Evolutionary conservation across 1,284 basidiomycete species (phyloP).

Genomic region (Ustilago nuda): DNA sequence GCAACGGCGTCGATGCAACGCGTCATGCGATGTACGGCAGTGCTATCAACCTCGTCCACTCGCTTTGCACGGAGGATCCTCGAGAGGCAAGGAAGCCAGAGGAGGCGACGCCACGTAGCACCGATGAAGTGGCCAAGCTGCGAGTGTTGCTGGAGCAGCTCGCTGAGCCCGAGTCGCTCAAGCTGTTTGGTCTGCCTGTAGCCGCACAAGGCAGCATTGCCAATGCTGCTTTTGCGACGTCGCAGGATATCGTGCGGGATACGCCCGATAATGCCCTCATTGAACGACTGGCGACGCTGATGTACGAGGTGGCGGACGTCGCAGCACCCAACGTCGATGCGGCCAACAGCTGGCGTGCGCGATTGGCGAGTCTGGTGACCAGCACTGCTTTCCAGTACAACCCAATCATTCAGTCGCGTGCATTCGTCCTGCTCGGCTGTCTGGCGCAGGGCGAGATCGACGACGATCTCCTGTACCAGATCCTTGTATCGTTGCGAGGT

Average conservation of each 20-base stretch:
- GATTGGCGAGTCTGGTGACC: constrained; percentile 92
- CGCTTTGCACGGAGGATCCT: constrained; percentile 63
- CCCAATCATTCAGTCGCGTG: constrained; percentile 86
- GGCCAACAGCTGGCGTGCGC: constrained; percentile 88
- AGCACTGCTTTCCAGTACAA: constrained; percentile 92
- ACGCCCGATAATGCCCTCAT: constrained; percentile 60
- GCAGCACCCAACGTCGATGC: constrained; percentile 73
- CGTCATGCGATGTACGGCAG: constrained; percentile 60
- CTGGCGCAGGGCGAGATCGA: constrained; percentile 78
- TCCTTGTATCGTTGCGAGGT: constrained; percentile 77
- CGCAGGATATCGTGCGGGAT: constrained; percentile 51
- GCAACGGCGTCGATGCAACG: constrained; percentile 62
- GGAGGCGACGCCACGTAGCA: constrained; percentile 43
- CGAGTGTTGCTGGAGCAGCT: constrained; percentile 52
- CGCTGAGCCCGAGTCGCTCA: constrained; percentile 50
- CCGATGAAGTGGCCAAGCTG: constrained; percentile 48
- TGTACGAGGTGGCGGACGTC: constrained; percentile 61
- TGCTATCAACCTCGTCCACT: constrained; percentile 65
- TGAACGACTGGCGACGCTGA: constrained; percentile 53
- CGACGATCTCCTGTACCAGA: constrained; percentile 88
- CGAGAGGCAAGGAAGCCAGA: constrained; percentile 50
- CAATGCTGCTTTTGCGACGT: constrained; percentile 43
- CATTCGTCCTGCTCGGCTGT: constrained; percentile 85
- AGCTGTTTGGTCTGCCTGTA: constrained; percentile 58
- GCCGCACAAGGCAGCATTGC: constrained; percentile 19